phyloP scores from a whole-genome alignment of 164 flowering plant species.

The Aristolochia contorta region DNA sequence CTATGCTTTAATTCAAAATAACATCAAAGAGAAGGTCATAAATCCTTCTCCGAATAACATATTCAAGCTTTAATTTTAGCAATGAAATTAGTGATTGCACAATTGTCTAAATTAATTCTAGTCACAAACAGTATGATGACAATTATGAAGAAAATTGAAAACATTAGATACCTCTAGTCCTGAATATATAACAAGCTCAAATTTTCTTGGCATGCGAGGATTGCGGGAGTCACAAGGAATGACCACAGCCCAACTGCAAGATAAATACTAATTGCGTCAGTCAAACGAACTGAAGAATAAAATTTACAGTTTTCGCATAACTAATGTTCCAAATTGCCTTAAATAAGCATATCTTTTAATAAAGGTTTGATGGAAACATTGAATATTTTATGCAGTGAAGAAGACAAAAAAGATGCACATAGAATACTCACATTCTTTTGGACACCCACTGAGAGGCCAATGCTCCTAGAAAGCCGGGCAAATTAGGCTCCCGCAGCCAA shows the following conservation, averaged over 20 bases:
- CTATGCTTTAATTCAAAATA: too few relatives aligned
- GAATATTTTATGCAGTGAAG: too few relatives aligned
- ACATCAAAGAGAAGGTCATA: too few relatives aligned
- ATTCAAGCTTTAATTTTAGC: too few relatives aligned
- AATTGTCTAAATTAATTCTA: background rate
- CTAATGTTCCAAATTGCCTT: background rate
- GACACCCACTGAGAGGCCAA: conserved; percentile 69
- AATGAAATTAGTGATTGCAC: too few relatives aligned
- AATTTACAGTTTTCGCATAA: conserved; percentile 1
- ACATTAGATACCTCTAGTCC: conserved; percentile 41
- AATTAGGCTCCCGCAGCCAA: conserved; percentile 79
- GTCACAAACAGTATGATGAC: background rate
- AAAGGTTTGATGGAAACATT: background rate
- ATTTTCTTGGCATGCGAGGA: conserved; percentile 48
- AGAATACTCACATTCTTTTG: conserved; percentile 67
- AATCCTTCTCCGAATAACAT: too few relatives aligned
- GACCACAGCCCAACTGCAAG: conserved; percentile 82
- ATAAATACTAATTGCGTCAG: background rate
- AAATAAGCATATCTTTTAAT: background rate
- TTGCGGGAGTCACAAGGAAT: conserved; percentile 64
- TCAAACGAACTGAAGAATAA: background rate
- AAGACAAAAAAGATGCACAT: too few relatives aligned
- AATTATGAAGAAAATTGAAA: background rate
- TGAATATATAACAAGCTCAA: conserved; percentile 79
- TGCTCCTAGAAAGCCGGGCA: conserved; percentile 73